These are phyloP conservation scores for Avena atlantica DNA, from an alignment of 176 grass and related monocot species.

Conservation along the genomic window DNA sequence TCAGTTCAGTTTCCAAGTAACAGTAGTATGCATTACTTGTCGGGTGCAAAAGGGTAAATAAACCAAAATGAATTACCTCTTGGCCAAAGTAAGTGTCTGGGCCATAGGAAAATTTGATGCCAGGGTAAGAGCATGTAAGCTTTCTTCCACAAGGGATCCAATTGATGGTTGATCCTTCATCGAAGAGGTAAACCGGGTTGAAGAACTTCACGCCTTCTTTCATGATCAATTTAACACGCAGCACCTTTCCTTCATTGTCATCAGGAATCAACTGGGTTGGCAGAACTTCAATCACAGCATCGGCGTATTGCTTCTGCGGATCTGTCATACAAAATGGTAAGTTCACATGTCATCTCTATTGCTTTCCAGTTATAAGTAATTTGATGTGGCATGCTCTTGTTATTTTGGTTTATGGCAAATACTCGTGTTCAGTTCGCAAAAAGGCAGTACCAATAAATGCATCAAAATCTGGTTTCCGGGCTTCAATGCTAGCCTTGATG, in stretches of 20 bases:
- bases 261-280: constrained; percentile 85
- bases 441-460: constrained; percentile 74
- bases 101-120: constrained; percentile 83
- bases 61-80: constrained; percentile 62
- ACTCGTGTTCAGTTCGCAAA: constrained; percentile 23
- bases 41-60: constrained; percentile 3
- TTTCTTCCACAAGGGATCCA: constrained; percentile 96
- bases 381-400: constrained; percentile 22
- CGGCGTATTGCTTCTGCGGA: constrained; percentile 86
- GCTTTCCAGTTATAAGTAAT: constrained; percentile 12
- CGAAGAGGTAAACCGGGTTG: constrained; percentile 88
- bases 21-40: background rate
- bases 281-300: constrained; percentile 89
- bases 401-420: constrained; percentile 12
- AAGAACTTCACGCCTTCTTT: constrained; percentile 81
- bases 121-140: constrained; percentile 88
- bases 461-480: constrained; percentile 91
- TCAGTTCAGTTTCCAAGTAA: constrained; percentile 25
- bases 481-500: constrained; percentile 84
- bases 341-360: constrained; percentile 16
- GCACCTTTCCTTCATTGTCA: constrained; percentile 85
- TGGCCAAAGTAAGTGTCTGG: constrained; percentile 77
- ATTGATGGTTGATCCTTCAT: constrained; percentile 82
- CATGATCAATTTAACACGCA: constrained; percentile 82
- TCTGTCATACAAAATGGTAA: constrained; percentile 57